Evolutionary conservation across 306 rosid species (phyloP), one percentile per base, ranked within the genome.

Genomic region (Quercus variabilis): DNA sequence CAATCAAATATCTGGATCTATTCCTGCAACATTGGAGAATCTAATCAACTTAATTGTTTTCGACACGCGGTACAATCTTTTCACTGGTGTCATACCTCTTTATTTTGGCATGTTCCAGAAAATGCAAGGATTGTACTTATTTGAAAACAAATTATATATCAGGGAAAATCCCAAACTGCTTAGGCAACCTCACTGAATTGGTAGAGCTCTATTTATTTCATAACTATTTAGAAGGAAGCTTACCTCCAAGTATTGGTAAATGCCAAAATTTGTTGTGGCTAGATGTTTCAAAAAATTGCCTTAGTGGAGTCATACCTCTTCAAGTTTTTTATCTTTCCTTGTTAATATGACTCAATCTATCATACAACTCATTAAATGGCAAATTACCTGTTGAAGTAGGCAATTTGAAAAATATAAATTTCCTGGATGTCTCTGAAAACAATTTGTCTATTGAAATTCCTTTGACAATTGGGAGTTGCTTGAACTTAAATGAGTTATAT

Each of bases 131-230:
- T 6, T 88, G 6, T 0, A 0, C 12, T 21, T 88, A 1, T 0
- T 0, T 5, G 15, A 1, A 5, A 88, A 88, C 43, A 76, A n/a
- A 15, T 4, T 88, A 3, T n/a, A n/a, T n/a, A n/a, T 76, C 76
- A 30, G 83, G 91, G 64, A 1, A 55, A 0, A 51, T 85, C 20
- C 78, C 81, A 5, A 0, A 38, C 6, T 81, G 73, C 12, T 25
- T 83, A 30, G 82, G 89, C 0, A 88, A 86, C 52, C 80, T 88
- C 19, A 76, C 71, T 10, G 71, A 74, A 8, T 28, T 88, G 23
- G 65, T 1, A 51, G 1, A 21, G 23, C 23, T 21, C 23, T 0
- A 18, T 75, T 83, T 1, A 6, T 21, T 86, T 0, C 19, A 3
- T 2, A 83, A 86, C 76, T 49, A 51, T 67, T 67, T 86, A 1